Percentiles rank a stretch among this genome's conserved stretches.
Evolutionary conservation across 768 basidiomycete genomes (phyloP).

Genomic region (Leccinum rimulosum): DNA sequence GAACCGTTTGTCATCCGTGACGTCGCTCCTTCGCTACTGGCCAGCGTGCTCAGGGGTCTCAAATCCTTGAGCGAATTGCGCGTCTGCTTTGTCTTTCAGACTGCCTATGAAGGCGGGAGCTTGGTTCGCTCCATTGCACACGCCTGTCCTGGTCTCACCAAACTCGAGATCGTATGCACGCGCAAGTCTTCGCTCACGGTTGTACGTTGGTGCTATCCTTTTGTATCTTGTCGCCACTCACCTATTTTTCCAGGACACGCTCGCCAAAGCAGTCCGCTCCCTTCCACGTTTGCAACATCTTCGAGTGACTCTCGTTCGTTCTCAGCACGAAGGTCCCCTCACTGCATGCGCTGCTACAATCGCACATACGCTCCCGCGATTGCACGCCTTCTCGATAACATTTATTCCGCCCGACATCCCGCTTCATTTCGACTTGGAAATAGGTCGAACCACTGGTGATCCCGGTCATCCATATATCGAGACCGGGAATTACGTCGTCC

Average conservation of each 20-base stretch:
- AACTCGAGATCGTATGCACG: constrained; percentile 63
- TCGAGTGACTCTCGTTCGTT: constrained; percentile 61
- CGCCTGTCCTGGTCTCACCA: constrained; percentile 61
- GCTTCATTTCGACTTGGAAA: constrained; percentile 42
- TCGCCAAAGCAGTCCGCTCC: constrained; percentile 59
- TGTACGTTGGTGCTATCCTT: constrained; percentile 35
- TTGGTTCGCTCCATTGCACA: constrained; percentile 64
- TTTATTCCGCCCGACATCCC: constrained; percentile 61
- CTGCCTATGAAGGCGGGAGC: constrained; percentile 71
- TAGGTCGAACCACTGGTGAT: constrained; percentile 33
- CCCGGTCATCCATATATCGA: constrained; percentile 30
- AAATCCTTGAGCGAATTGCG: constrained; percentile 55
- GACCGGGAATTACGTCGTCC: constrained; percentile 55
- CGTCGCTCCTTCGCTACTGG: constrained; percentile 58
- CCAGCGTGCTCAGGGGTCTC: constrained; percentile 56
- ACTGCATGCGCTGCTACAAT: constrained; percentile 58
- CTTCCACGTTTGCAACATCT: constrained; percentile 65
- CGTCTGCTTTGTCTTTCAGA: constrained; percentile 67
- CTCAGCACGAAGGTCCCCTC: constrained; percentile 62
- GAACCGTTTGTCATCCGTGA: constrained; percentile 69
- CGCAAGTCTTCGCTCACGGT: constrained; percentile 73
- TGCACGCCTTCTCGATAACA: constrained; percentile 60
- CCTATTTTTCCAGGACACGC: constrained; percentile 28
- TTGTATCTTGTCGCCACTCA: background rate
- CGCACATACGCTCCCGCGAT: constrained; percentile 63